These are phyloP conservation scores for Isoetes taiwanensis DNA, from an alignment of 75 land plant genomes.

Conservation along the genomic window DNA sequence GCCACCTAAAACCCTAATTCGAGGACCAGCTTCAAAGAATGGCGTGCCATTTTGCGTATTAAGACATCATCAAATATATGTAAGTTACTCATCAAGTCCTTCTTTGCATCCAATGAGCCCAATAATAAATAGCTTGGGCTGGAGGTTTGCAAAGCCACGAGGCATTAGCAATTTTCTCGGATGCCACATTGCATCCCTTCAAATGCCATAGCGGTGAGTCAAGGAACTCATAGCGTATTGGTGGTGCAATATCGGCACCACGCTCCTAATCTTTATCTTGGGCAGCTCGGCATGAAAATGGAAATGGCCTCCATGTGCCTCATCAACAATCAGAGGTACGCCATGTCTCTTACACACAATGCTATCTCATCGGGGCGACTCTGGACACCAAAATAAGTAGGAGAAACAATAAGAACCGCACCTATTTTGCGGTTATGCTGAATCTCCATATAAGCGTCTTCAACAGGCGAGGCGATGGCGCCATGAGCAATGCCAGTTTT, in stretches of 20 bases:
- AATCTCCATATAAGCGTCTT: conserved; percentile 40
- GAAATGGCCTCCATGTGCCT: conserved; percentile 94
- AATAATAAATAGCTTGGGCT: conserved; percentile 87
- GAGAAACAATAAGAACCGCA: conserved; percentile 79
- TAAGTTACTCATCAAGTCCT: conserved; percentile 39
- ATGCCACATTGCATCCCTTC: conserved; percentile 94
- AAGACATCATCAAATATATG: too few species aligned
- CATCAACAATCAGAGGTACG: conserved; percentile 77
- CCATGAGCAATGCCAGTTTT: conserved; percentile 43
- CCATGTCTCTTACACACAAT: conserved; percentile 39
- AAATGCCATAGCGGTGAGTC: too few species aligned
- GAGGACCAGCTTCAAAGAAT: conserved; percentile 8
- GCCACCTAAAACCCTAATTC: conserved; percentile 7
- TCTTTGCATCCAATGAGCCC: conserved; percentile 83
- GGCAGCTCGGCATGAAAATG: conserved; percentile 63
- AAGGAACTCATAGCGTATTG: conserved; percentile 83
- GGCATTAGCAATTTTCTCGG: conserved; percentile 46
- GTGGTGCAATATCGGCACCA: conserved; percentile 82
- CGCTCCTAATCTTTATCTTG: conserved; percentile 57
- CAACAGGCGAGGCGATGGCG: conserved; percentile 36
- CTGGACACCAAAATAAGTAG: conserved; percentile 85
- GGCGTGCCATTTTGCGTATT: too few species aligned
- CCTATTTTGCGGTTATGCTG: conserved; percentile 29
- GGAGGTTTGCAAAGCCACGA: conserved; percentile 80
- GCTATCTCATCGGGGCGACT: conserved; percentile 41